phyloP scores from a whole-genome alignment of 2,329 filamentous ascomycete genomes.

The Arachnomyces sp. region DNA sequence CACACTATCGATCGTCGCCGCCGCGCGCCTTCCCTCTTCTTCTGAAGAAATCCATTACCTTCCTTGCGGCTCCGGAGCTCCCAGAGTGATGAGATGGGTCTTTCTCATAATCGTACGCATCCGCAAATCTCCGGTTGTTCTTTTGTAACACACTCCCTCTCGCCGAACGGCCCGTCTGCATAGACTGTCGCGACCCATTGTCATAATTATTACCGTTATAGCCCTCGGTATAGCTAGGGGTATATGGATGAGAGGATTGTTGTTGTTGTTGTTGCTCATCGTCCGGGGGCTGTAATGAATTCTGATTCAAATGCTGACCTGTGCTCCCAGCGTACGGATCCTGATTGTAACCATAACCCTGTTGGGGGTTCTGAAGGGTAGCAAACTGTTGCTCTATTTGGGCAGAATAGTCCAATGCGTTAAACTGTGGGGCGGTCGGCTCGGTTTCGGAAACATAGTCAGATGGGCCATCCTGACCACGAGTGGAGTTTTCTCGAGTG shows the following conservation, averaged over 20 bases:
- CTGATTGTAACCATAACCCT: constrained; percentile 22
- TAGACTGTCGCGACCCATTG: constrained; percentile 34
- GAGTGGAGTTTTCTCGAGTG: constrained; percentile 1
- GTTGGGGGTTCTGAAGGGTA: constrained; percentile 27
- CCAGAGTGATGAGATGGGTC: constrained; percentile 60
- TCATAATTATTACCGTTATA: constrained; percentile 35
- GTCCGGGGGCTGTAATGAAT: not conserved
- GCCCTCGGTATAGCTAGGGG: constrained; percentile 42
- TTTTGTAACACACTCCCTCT: constrained; percentile 64
- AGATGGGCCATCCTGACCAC: not conserved
- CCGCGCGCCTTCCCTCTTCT: constrained; percentile 70
- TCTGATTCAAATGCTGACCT: not conserved
- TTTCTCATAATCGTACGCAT: constrained; percentile 72
- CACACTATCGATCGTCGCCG: constrained; percentile 32
- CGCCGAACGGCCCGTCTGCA: constrained; percentile 31
- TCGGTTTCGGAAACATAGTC: not conserved
- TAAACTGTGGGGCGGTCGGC: constrained; percentile 9
- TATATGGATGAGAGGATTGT: constrained; percentile 25
- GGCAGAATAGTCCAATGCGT: constrained; percentile 31
- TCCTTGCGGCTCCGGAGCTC: constrained; percentile 76
- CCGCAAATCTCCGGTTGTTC: constrained; percentile 75
- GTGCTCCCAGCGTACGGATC: constrained; percentile 16
- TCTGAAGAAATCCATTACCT: constrained; percentile 98
- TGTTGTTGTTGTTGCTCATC: constrained; percentile 15
- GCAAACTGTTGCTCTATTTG: constrained; percentile 38